A percentile compares a stretch with the other conserved stretches of the same genome.
phyloP scores from a whole-genome alignment of 2,329 filamentous ascomycete genomes.

The Sporothrix curviconia region DNA sequence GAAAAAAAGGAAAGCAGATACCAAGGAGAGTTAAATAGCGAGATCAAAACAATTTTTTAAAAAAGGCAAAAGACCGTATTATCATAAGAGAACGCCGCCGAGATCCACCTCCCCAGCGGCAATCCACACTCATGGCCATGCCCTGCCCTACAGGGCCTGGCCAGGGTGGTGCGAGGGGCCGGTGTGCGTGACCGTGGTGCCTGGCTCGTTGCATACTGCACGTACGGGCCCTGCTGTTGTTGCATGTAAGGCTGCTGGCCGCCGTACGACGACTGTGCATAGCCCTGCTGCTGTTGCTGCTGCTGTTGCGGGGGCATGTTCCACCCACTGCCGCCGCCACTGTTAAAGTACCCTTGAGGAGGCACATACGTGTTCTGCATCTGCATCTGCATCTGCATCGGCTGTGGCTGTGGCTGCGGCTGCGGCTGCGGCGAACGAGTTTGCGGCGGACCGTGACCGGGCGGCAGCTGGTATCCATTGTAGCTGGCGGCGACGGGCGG shows the following conservation, averaged over 20 bases:
- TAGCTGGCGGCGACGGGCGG: background rate
- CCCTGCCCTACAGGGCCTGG: constrained; percentile 26
- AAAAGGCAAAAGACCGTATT: too few species aligned
- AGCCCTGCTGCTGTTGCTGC: constrained; percentile 17
- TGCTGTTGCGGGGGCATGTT: constrained; percentile 12
- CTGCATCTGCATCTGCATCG: too few species aligned
- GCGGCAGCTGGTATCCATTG: constrained; percentile 19
- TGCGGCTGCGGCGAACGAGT: constrained; percentile 14
- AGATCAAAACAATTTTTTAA: background rate
- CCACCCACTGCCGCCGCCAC: constrained; percentile 2
- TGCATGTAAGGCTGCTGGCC: background rate
- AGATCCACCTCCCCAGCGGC: too few species aligned
- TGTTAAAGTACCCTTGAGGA: background rate
- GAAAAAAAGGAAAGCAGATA: background rate
- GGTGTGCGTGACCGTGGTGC: constrained; percentile 10
- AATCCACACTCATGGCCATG: constrained; percentile 13
- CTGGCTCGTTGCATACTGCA: constrained; percentile 21
- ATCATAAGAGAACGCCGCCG: too few species aligned
- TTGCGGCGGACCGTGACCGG: constrained; percentile 20
- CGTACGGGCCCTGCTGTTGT: background rate
- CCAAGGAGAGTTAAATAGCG: too few species aligned
- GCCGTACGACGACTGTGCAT: background rate
- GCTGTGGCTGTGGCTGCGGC: too few species aligned
- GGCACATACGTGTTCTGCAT: background rate
- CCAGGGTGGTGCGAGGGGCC: constrained; percentile 22